A percentile compares a stretch with the other conserved stretches of the same genome.
Conservation (phyloP, 140 eudicot species). For the Ambrosia hybrid region DNA sequence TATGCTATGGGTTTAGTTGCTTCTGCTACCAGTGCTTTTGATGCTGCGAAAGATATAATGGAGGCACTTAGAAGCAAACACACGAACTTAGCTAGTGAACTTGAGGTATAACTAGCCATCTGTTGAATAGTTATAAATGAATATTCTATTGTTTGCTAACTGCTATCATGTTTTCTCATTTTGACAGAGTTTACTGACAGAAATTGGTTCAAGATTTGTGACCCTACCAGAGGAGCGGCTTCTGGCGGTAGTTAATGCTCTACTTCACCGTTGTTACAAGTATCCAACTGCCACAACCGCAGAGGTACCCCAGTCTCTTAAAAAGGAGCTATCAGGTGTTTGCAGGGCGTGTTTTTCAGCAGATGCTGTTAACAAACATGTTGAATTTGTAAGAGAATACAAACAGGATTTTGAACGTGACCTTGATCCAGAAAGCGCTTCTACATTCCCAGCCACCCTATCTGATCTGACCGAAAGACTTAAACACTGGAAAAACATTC, state of each 20-base stretch:
- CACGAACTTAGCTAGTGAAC: slow-evolving; percentile 91
- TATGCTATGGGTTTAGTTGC: slow-evolving; percentile 85
- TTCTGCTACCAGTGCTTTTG: slow-evolving; percentile 97
- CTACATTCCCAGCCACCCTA: slow-evolving; percentile 89
- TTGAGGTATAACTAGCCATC: slow-evolving; percentile 55
- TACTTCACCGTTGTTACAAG: slow-evolving; percentile 94
- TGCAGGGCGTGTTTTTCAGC: slow-evolving; percentile 98
- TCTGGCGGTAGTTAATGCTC: slow-evolving; percentile 93
- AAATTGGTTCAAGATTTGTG: slow-evolving; percentile 94
- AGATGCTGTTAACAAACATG: slow-evolving; percentile 98
- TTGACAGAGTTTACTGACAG: slow-evolving; percentile 83
- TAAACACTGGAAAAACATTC: slow-evolving; percentile 96
- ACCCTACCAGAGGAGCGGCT: slow-evolving; percentile 96
- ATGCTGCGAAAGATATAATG: slow-evolving; percentile 98
- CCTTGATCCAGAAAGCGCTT: slow-evolving; percentile 93
- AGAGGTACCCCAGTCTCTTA: slow-evolving; percentile 96
- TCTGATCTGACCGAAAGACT: slow-evolving; percentile 93
- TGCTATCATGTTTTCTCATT: background rate
- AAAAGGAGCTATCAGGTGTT: slow-evolving; percentile 98
- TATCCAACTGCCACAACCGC: slow-evolving; percentile 98
- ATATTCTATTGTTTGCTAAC: too few species aligned
- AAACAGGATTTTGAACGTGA: slow-evolving; percentile 98
- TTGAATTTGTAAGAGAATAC: slow-evolving; percentile 92
- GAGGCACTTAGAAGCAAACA: slow-evolving; percentile 98
- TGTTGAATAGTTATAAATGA: background rate